phyloP scores from a whole-genome alignment of 2,329 filamentous ascomycete species.

The Colletotrichum karsti region DNA sequence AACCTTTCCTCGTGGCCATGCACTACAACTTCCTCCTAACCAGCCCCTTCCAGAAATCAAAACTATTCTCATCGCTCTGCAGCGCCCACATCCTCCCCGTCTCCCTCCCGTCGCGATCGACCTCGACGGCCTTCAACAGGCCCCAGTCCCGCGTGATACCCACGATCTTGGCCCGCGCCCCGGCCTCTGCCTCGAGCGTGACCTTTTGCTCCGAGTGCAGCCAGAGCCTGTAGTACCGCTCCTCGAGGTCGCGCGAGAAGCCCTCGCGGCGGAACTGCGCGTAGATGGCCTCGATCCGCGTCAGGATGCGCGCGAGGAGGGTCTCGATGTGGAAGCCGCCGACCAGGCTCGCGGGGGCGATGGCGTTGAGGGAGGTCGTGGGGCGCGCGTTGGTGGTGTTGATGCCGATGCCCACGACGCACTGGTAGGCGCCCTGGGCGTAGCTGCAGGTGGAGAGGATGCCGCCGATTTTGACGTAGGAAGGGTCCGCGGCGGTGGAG shows the following conservation, averaged over 20 bases:
- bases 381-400: conserved; percentile 87
- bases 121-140: conserved; percentile 83
- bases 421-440: conserved; percentile 78
- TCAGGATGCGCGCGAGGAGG: conserved; percentile 82
- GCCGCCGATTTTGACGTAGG: conserved; percentile 90
- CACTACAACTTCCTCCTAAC: conserved; percentile 78
- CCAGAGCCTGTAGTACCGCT: conserved; percentile 84
- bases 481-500: conserved; percentile 51
- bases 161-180: conserved; percentile 77
- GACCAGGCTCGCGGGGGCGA: conserved; percentile 62
- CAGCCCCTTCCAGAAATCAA: conserved; percentile 94
- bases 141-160: conserved; percentile 96
- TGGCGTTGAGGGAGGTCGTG: conserved; percentile 84
- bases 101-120: conserved; percentile 75
- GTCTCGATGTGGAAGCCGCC: conserved; percentile 74
- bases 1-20: too few relatives aligned
- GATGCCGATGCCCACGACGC: conserved; percentile 86
- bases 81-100: conserved; percentile 84
- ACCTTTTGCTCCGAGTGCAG: conserved; percentile 79
- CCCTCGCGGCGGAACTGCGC: conserved; percentile 77
- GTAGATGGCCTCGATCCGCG: conserved; percentile 82
- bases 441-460: conserved; percentile 93
- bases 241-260: conserved; percentile 78
- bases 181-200: conserved; percentile 83
- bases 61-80: conserved; percentile 97